Evolutionary conservation across 2,329 filamentous ascomycete species (phyloP).

Genomic region (Chaetothyriales sp.): DNA sequence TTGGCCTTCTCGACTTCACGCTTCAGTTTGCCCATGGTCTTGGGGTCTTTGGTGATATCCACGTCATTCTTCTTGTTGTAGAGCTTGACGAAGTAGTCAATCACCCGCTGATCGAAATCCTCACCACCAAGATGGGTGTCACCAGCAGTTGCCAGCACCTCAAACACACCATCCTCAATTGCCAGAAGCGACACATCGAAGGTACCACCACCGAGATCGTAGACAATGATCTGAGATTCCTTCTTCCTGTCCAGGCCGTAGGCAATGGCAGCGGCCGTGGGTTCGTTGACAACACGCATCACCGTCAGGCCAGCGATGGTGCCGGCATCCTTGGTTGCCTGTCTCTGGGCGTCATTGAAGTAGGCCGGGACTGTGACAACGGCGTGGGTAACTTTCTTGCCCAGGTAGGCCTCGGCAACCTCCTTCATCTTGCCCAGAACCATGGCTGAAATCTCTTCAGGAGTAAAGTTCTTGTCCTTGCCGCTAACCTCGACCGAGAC

Average conservation of each 20-base stretch:
- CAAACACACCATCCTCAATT: slow-evolving; percentile 83
- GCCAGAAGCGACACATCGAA: slow-evolving; percentile 89
- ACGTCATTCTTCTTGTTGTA: slow-evolving; percentile 98
- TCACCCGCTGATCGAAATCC: slow-evolving; percentile 96
- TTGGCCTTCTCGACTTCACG: slow-evolving; percentile 99
- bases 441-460: slow-evolving; percentile 54
- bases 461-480: slow-evolving; percentile 46
- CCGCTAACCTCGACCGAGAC: slow-evolving; percentile 53
- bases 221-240: slow-evolving; percentile 80
- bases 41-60: slow-evolving; percentile 83
- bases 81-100: slow-evolving; percentile 87
- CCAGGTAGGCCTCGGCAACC: slow-evolving; percentile 46
- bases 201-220: slow-evolving; percentile 86
- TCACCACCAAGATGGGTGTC: slow-evolving; percentile 96
- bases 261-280: slow-evolving; percentile 85
- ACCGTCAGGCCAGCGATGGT: slow-evolving; percentile 85
- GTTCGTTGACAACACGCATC: slow-evolving; percentile 92
- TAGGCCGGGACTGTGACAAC: slow-evolving; percentile 91
- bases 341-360: slow-evolving; percentile 97
- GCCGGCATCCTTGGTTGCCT: slow-evolving; percentile 91
- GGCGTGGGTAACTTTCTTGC: slow-evolving; percentile 45
- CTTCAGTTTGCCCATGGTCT: slow-evolving; percentile 99
- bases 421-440: slow-evolving; percentile 54
- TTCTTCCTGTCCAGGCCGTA: slow-evolving; percentile 76
- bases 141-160: slow-evolving; percentile 87